Evolutionary conservation across 2,329 filamentous ascomycete genomes (phyloP).

Genomic region (Domatiomyces catenatus): DNA sequence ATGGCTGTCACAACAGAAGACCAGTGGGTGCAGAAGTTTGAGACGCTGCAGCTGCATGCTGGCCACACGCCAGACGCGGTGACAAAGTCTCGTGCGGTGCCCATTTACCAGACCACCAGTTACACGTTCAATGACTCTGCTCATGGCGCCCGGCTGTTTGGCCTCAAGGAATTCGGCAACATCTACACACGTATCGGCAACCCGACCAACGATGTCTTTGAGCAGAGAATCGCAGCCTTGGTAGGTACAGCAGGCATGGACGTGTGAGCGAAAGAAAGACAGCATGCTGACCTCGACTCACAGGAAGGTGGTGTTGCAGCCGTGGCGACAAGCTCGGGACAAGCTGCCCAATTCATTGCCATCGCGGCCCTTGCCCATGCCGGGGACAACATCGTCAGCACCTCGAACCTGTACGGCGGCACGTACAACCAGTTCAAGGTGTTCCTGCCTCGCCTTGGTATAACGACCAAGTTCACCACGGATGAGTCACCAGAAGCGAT

Average conservation of each 20-base stretch:
- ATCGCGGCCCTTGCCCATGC: slow-evolving; percentile 60
- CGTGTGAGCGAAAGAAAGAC: slow-evolving; percentile 37
- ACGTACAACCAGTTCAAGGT: slow-evolving; percentile 94
- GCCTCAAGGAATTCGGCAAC: slow-evolving; percentile 92
- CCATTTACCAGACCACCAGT: slow-evolving; percentile 92
- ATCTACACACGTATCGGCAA: slow-evolving; percentile 98
- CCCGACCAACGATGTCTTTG: slow-evolving; percentile 87
- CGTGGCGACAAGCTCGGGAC: slow-evolving; percentile 55
- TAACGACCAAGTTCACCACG: slow-evolving; percentile 66
- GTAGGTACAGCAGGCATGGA: neutral
- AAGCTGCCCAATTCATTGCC: slow-evolving; percentile 76
- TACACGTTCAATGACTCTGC: slow-evolving; percentile 92
- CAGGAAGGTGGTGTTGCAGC: slow-evolving; percentile 57
- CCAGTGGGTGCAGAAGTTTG: slow-evolving; percentile 42
- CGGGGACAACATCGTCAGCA: slow-evolving; percentile 80
- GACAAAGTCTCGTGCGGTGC: slow-evolving; percentile 79
- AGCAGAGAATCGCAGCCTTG: slow-evolving; percentile 42
- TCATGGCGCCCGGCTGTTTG: slow-evolving; percentile 85
- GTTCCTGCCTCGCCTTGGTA: slow-evolving; percentile 61
- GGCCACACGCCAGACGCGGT: slow-evolving; percentile 64
- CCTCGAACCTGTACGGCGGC: slow-evolving; percentile 73
- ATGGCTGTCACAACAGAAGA: slow-evolving; percentile 6
- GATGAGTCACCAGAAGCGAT: slow-evolving; percentile 55
- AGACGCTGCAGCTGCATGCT: slow-evolving; percentile 74
- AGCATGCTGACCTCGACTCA: slow-evolving; percentile 36